A percentile compares a stretch with the other conserved stretches of the same genome.
These are phyloP conservation scores for Boletellus emodensis DNA, from an alignment of 768 basidiomycete genomes.

Conservation along the genomic window DNA sequence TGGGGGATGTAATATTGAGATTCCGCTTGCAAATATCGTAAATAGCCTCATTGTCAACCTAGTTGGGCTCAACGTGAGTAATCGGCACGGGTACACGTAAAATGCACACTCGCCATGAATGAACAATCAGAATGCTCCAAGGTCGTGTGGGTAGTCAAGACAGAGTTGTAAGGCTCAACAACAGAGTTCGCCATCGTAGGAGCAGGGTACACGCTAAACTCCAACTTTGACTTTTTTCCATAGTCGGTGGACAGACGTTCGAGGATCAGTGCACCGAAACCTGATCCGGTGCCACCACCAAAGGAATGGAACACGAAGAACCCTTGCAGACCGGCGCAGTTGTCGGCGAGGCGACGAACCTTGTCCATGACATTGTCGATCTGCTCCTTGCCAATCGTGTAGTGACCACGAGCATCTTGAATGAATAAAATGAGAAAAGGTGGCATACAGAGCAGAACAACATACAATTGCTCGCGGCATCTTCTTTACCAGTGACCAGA, in stretches of 20 bases:
- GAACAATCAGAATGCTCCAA: conserved; percentile 99
- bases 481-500: conserved; percentile 97
- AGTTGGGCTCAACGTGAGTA: conserved; percentile 1
- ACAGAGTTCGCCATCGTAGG: conserved; percentile 92
- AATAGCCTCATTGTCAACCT: conserved; percentile 84
- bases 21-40: conserved; percentile 84
- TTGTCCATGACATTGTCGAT: conserved; percentile 97
- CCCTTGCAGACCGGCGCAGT: conserved; percentile 94
- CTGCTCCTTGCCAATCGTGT: conserved; percentile 97
- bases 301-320: conserved; percentile 99
- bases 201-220: conserved; percentile 96
- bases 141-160: conserved; percentile 96
- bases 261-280: conserved; percentile 93
- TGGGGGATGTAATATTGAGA: conserved; percentile 79
- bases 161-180: conserved; percentile 97
- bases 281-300: conserved; percentile 98
- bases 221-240: conserved; percentile 98
- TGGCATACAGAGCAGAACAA: neutral
- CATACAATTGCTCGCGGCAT: conserved; percentile 98
- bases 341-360: conserved; percentile 90
- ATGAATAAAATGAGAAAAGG: conserved; percentile 3
- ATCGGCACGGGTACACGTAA: conserved; percentile 6
- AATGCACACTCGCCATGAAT: conserved; percentile 71
- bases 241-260: conserved; percentile 96
- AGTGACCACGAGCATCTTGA: conserved; percentile 94